phyloP scores from a whole-genome alignment of 805 yeast species.

The Lachancea dasiensis region DNA sequence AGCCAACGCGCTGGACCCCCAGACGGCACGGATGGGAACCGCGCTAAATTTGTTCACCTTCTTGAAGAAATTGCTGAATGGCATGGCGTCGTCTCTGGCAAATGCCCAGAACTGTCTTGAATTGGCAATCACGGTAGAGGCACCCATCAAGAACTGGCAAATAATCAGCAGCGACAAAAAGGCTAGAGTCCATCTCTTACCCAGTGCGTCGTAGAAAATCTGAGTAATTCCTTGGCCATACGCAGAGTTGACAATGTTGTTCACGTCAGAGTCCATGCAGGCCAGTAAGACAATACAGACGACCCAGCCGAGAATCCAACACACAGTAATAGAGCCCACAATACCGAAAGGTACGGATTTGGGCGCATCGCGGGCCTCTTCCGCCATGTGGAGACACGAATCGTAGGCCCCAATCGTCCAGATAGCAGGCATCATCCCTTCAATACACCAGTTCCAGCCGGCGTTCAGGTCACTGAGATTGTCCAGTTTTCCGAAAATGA shows the following conservation, averaged over 20 bases:
- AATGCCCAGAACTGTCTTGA: conserved; percentile 71
- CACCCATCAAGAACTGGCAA: conserved; percentile 56
- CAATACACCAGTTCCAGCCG: conserved; percentile 51
- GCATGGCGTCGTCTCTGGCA: conserved; percentile 70
- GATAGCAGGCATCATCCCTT: conserved; percentile 55
- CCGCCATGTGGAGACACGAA: conserved; percentile 67
- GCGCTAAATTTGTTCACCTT: conserved; percentile 46
- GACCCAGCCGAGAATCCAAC: conserved; percentile 54
- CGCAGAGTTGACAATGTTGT: conserved; percentile 36
- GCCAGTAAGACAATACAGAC: conserved; percentile 50
- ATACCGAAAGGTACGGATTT: conserved; percentile 62
- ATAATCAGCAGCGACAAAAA: conserved; percentile 52
- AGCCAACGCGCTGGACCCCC: conserved; percentile 33
- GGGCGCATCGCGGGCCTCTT: conserved; percentile 60
- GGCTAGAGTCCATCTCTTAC: conserved; percentile 59
- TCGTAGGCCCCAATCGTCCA: conserved; percentile 78
- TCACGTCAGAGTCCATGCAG: conserved; percentile 44
- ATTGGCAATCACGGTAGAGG: conserved; percentile 17
- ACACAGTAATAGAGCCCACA: conserved; percentile 47
- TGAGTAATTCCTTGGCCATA: conserved; percentile 65
- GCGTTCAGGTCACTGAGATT: conserved; percentile 49
- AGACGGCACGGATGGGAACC: conserved; percentile 60
- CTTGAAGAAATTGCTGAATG: conserved; percentile 48
- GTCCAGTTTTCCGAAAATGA: conserved; percentile 48
- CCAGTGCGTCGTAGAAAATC: conserved; percentile 55